Evolutionary conservation across 2,329 filamentous ascomycete species (phyloP), one percentile per base, ranked within the genome.

Genomic region (Pestalotiopsis sp.): DNA sequence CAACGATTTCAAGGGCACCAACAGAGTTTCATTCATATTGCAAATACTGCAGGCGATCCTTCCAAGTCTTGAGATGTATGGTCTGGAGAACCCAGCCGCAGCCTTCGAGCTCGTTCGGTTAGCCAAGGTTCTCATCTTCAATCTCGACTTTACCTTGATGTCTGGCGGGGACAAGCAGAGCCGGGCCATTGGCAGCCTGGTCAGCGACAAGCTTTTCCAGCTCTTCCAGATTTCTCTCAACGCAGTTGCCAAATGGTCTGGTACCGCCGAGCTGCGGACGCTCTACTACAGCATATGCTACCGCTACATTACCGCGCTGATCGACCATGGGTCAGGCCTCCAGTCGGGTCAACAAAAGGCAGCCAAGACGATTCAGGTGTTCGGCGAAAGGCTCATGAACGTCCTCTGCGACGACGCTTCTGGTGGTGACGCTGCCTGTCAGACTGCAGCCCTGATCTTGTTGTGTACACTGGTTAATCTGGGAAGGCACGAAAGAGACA

Each of bases 341-440:
- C 78, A 79, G 14, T 81, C 84, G 2, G 85, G 82, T 49, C 83
- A 85, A 20, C 80, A 82, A 36, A 87, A 93, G 77, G 91, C 92
- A 1, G 87, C 97, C 73, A 94, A 93, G 78, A 89, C 91, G 4
- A 90, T 94, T 56, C 83, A 85, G 64, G 78, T 85, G 13, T 88
- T 87, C 59, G 95, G 96, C 52, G 92, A 94, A 75, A 88, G 92
- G 67, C 85, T 98, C 52, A 87, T 98, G 70, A 94, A 95, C 74
- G 90, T 94, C 31, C 86, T 98, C 58, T 98, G 95, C 77, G 96
- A 99, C 76, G 96, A 99, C 82, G 95, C 94, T 23, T 95, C 95
- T 78, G 91, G 92, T 69, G 94, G 94, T 52, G 92, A 95, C 75
- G 88, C 92, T 49, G 88, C 87, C 13, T 97, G 93, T 79, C 93